Evolutionary conservation across 2,329 filamentous ascomycete genomes (phyloP).

Genomic region (Cladosporium sp.): DNA sequence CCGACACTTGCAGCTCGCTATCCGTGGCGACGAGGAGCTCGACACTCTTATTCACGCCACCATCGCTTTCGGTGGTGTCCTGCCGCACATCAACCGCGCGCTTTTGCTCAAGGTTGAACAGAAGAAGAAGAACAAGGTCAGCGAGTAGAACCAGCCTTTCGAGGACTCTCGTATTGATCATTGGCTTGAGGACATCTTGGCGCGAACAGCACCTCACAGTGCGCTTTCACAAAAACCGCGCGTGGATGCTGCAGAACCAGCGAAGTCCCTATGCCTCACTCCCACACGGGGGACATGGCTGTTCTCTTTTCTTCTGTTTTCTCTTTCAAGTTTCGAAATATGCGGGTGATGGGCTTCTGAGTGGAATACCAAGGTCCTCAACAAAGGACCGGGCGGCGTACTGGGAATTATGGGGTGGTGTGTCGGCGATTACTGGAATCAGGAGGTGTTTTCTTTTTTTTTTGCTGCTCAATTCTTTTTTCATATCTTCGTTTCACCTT

Average conservation of each 20-base stretch:
- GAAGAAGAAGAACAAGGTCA: constrained; percentile 78
- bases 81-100: constrained; percentile 98
- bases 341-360: constrained; percentile 1
- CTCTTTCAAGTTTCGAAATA: background rate
- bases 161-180: background rate
- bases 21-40: constrained; percentile 96
- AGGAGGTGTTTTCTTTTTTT: constrained; percentile 12
- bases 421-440: constrained; percentile 13
- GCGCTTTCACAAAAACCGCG: too few species aligned
- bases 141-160: constrained; percentile 27
- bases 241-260: too few species aligned
- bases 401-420: background rate
- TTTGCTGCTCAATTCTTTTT: background rate
- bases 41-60: constrained; percentile 96
- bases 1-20: constrained; percentile 94
- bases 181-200: too few species aligned
- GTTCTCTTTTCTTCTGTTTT: constrained; percentile 9
- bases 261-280: too few species aligned
- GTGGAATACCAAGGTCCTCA: constrained; percentile 9
- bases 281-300: background rate
- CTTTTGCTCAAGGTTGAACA: constrained; percentile 93
- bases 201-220: too few species aligned
- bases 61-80: constrained; percentile 95
- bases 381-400: constrained; percentile 3
- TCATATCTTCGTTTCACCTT: too few species aligned